phyloP scores from a whole-genome alignment of 2,329 filamentous ascomycete genomes.

The Fusarium xylarioides region DNA sequence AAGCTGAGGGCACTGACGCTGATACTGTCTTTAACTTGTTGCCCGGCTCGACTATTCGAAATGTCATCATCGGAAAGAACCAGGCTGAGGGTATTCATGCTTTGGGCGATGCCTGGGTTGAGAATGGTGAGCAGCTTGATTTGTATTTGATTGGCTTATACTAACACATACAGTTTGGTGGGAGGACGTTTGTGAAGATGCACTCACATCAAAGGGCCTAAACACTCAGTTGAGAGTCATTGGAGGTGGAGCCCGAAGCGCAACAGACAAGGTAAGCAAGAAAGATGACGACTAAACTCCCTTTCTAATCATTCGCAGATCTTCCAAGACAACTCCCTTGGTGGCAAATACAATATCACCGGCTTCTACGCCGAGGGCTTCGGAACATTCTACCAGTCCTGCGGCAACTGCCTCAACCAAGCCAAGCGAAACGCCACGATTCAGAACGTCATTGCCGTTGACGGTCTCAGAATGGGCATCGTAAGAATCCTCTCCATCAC shows the following conservation, averaged over 20 bases:
- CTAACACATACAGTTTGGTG: slow-evolving; percentile 38
- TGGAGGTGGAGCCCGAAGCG: slow-evolving; percentile 41
- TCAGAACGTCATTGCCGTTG: slow-evolving; percentile 41
- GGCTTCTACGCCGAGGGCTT: slow-evolving; percentile 44
- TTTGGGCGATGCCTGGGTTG: slow-evolving; percentile 44
- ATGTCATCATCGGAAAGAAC: slow-evolving; percentile 52
- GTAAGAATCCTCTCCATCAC: neutral
- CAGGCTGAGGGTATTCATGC: slow-evolving; percentile 48
- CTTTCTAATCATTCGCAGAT: slow-evolving; percentile 16
- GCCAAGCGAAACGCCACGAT: slow-evolving; percentile 42
- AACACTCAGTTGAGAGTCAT: slow-evolving; percentile 45
- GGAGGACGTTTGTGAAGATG: slow-evolving; percentile 46
- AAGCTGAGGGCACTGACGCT: slow-evolving; percentile 53
- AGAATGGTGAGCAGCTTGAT: slow-evolving; percentile 36
- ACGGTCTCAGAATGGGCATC: slow-evolving; percentile 40
- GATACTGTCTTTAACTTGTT: slow-evolving; percentile 53
- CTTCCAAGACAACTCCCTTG: slow-evolving; percentile 44
- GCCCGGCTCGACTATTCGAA: slow-evolving; percentile 48
- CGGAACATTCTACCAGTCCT: slow-evolving; percentile 44
- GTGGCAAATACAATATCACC: slow-evolving; percentile 46
- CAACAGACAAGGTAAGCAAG: slow-evolving; percentile 41
- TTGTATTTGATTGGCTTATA: accelerated
- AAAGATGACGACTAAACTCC: accelerated
- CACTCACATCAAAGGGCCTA: slow-evolving; percentile 42
- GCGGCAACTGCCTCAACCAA: slow-evolving; percentile 44